Conservation (phyloP, 768 basidiomycete genomes). For the Lactarius indigo region DNA sequence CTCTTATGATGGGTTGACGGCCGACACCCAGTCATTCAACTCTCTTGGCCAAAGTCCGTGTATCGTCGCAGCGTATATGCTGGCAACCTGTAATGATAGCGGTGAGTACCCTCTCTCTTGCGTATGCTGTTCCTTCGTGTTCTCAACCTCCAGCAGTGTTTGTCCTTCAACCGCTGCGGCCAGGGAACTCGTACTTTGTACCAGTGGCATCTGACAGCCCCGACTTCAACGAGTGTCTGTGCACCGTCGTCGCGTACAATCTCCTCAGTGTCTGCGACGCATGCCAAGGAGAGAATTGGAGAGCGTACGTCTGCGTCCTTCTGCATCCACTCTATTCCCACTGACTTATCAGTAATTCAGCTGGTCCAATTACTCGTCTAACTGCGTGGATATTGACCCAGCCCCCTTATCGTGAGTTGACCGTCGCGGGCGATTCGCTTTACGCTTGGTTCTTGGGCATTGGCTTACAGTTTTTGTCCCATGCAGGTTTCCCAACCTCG, state of each 20-base stretch:
- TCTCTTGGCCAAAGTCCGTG: conserved; percentile 9
- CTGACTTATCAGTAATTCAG: neutral
- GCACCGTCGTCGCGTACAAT: conserved; percentile 9
- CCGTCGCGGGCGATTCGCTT: too few species aligned
- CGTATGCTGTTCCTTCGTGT: neutral
- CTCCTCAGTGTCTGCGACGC: conserved; percentile 20
- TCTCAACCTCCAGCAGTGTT: conserved; percentile 2
- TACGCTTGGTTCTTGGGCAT: neutral
- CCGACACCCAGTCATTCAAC: conserved; percentile 7
- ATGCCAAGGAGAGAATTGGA: neutral
- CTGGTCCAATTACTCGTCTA: neutral
- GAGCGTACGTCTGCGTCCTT: neutral
- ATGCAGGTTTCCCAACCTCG: conserved; percentile 3
- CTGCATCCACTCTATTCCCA: too few species aligned
- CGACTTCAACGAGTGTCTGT: conserved; percentile 1
- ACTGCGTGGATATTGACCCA: neutral
- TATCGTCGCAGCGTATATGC: conserved; percentile 4
- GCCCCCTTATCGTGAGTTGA: conserved; percentile 8
- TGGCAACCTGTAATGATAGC: conserved; percentile 9
- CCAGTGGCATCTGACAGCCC: neutral
- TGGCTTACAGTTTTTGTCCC: too few species aligned
- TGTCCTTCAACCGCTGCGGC: neutral
- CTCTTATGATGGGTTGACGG: neutral
- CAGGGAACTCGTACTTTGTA: conserved; percentile 6
- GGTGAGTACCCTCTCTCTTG: neutral